Base-by-base conservation (phyloP, 371 early-diverging fungal genomes). In the Thermomucor indicae-seudaticae region DNA sequence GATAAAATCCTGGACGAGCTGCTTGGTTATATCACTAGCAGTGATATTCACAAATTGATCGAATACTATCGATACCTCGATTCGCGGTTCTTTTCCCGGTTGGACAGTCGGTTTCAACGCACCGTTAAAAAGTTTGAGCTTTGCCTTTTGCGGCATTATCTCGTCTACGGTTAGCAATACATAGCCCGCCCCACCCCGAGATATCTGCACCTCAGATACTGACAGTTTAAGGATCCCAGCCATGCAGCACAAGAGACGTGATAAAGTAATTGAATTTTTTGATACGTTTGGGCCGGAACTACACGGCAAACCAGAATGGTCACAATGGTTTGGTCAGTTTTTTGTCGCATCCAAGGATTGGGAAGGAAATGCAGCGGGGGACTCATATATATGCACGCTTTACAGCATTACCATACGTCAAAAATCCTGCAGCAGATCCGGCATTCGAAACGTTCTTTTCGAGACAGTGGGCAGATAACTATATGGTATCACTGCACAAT, bases 1-100 rank as follows among this genome's bases (percentile, higher is more conserved):
- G 83, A 85, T 42, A 85, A 83, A 60, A 80, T 85, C 51, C 73
- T 83, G 40, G 83, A 85, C 32, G 83, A 85, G 41, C 49, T 85
- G 34, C 67, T 74, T 41, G 60, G 64, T 3, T 72, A 66, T 45
- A 68, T 85, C 19, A 57, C 66, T 0, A 67, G 58, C 40, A 77
- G 80, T 54, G 85, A 85, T 65, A 58, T 85, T 27, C 67, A 67
- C 19, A 65, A 67, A n/a, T 48, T 85, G 25, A 57, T 83, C 14
- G 81, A 81, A 20, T 78, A 81, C 57, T 85, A 81, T 69, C 78
- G 81, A 42, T 85, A 85, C 49, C 68, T 85, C 27, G 81, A 85
- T 59, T 37, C 80, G 24, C 78, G 85, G 25, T 83, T 82, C 58
- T 85, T 85, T 57, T 83, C 85, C 23, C 64, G 85, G 23, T 58